A percentile compares a stretch with the other conserved stretches of the same genome.
Conservation (phyloP, 306 rosid genomes). For the Cicer judaicum region DNA sequence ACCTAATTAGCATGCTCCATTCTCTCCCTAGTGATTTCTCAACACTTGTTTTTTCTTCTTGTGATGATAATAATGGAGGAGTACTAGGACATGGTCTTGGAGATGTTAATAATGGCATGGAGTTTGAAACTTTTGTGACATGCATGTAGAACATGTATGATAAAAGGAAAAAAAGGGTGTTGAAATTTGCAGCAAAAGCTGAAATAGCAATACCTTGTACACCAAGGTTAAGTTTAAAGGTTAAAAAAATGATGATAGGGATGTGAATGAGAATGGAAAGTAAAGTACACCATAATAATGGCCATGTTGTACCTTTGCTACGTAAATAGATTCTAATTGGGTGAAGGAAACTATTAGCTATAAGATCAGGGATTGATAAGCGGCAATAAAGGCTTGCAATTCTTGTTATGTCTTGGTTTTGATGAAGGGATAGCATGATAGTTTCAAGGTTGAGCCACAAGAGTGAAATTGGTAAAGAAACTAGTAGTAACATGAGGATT, state of each 20-base stretch:
- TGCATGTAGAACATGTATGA: constrained; percentile 54
- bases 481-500: constrained; percentile 56
- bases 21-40: constrained; percentile 43
- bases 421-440: constrained; percentile 65
- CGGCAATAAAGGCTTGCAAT: constrained; percentile 72
- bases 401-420: constrained; percentile 61
- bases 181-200: constrained; percentile 63
- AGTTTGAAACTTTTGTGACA: constrained; percentile 28
- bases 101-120: constrained; percentile 38
- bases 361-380: constrained; percentile 80
- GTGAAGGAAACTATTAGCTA: constrained; percentile 68
- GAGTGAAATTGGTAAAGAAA: constrained; percentile 67
- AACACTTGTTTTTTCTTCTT: not conserved
- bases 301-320: constrained; percentile 76
- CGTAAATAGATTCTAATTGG: constrained; percentile 78
- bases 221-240: constrained; percentile 75
- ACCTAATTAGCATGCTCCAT: constrained; percentile 64
- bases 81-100: not conserved
- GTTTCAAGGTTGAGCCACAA: constrained; percentile 79
- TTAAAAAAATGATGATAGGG: constrained; percentile 61
- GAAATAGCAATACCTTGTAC: constrained; percentile 78
- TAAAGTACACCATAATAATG: constrained; percentile 68
- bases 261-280: constrained; percentile 64
- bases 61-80: constrained; percentile 21
- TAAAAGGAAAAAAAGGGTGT: constrained; percentile 65